Conservation (phyloP, 768 basidiomycete species). For the Porphyrellus cyaneotinctus region DNA sequence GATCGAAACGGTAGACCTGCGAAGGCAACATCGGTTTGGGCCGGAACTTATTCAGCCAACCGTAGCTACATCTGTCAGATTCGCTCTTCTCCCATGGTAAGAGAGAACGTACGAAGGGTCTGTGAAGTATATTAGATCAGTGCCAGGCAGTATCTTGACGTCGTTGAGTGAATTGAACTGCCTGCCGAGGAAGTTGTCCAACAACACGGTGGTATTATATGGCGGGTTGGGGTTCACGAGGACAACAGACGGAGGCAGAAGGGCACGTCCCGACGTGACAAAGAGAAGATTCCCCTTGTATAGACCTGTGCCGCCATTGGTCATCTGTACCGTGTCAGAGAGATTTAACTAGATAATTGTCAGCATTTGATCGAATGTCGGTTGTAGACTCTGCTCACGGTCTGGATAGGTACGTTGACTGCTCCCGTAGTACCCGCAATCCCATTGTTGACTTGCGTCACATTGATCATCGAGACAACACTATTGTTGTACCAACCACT, state of each 20-base stretch:
- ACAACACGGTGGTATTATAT: constrained; percentile 63
- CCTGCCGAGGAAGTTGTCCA: constrained; percentile 78
- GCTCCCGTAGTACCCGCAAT: constrained; percentile 33
- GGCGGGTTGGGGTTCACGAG: constrained; percentile 64
- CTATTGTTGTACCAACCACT: constrained; percentile 65
- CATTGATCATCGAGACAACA: constrained; percentile 55
- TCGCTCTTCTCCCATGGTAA: background rate
- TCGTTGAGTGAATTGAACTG: constrained; percentile 87
- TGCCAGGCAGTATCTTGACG: constrained; percentile 64
- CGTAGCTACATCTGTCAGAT: constrained; percentile 43
- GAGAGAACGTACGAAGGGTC: constrained; percentile 52
- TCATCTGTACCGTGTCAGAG: constrained; percentile 60
- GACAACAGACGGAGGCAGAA: constrained; percentile 57
- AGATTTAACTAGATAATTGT: constrained; percentile 48
- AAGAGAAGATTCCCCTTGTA: constrained; percentile 57
- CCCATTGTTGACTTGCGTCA: constrained; percentile 51
- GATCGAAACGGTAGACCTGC: constrained; percentile 75
- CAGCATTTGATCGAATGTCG: background rate
- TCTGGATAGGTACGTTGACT: constrained; percentile 50
- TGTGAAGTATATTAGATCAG: constrained; percentile 71
- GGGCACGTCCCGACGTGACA: constrained; percentile 61
- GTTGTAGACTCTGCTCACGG: constrained; percentile 24
- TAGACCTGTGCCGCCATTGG: constrained; percentile 65
- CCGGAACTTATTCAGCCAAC: constrained; percentile 63
- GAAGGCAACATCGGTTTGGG: constrained; percentile 61